Base-by-base conservation (phyloP, 108 stramenopile species). In the Parmales sp. region DNA sequence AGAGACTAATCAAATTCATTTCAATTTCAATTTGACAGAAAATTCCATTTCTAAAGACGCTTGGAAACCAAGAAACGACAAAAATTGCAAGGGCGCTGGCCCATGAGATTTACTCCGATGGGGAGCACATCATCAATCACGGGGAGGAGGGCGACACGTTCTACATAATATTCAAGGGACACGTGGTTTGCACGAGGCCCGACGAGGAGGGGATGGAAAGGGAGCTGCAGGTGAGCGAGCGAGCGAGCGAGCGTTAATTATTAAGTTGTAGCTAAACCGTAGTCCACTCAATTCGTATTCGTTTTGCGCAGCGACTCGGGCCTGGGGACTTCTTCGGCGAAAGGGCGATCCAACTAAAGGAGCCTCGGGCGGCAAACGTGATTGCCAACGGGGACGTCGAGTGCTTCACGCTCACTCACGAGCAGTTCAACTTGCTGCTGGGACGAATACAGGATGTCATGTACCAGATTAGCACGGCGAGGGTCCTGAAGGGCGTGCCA, bases 281-380 rank as follows among this genome's bases (percentile, higher is more conserved):
- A 8, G 41, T 43, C n/a, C n/a, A n/a, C n/a, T n/a, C n/a, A n/a
- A n/a, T n/a, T n/a, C n/a, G n/a, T n/a, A n/a, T 43, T 13, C 46
- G 46, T 18, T 48, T 23, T 4, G 19, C 46, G 16, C 46, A 48
- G 6, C 45, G 73, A 37, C 64, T 82, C 22, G 71, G 69, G 19
- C 73, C 79, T 8, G 93, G 96, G 31, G 92, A 95, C 71, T 94
- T 82, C 74, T 98, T 98, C 71, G 96, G 96, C 28, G 96, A 98
- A 72, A 85, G 92, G 31, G 97, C 97, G 28, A 82, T 98, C 23
- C 84, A 96, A 46, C 93, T 92, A 7, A 94, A 95, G 39, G 95
- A 95, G 66, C 92, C 94, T 0, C 90, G 96, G 65, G 77, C 79
- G n/a, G 90, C 90, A 37, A 88, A 88, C 66, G 82, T 80, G 0